Percentiles rank a stretch among this genome's conserved stretches.
Evolutionary conservation across 2,329 filamentous ascomycete genomes (phyloP).

Genomic region (Arthrobotrys iridis): DNA sequence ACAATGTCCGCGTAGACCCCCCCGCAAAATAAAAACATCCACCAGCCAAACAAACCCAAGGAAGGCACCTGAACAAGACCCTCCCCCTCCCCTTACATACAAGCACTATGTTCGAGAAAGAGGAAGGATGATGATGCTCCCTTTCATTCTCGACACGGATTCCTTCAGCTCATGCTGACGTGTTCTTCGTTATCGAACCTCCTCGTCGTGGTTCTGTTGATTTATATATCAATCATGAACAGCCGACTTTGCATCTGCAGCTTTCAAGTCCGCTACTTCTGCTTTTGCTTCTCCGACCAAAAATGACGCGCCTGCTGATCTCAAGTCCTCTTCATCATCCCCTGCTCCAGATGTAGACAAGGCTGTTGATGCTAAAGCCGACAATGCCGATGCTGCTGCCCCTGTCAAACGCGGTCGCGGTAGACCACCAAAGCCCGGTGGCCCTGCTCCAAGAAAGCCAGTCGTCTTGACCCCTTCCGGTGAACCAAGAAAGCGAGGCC

Average conservation of each 20-base stretch:
- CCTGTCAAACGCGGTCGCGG: slow-evolving; percentile 48
- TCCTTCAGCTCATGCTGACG: slow-evolving; percentile 41
- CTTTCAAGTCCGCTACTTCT: slow-evolving; percentile 51
- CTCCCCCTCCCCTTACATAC: neutral
- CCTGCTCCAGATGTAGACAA: slow-evolving; percentile 48
- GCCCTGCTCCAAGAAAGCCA: slow-evolving; percentile 45
- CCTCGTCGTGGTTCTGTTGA: neutral
- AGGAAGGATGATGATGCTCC: neutral
- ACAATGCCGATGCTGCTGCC: slow-evolving; percentile 7
- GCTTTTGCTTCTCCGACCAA: slow-evolving; percentile 48
- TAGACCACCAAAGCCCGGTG: slow-evolving; percentile 51
- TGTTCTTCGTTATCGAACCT: slow-evolving; percentile 26
- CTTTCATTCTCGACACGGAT: neutral
- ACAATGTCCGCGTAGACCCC: slow-evolving; percentile 19
- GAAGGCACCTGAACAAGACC: neutral
- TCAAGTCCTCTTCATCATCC: slow-evolving; percentile 26
- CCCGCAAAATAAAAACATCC: neutral
- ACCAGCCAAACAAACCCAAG: neutral
- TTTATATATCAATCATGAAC: neutral
- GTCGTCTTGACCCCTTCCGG: slow-evolving; percentile 50
- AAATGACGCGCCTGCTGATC: slow-evolving; percentile 49
- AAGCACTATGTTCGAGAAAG: neutral
- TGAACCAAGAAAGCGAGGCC: slow-evolving; percentile 50
- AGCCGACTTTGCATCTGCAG: slow-evolving; percentile 47
- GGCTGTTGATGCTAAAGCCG: slow-evolving; percentile 25